Base-by-base conservation (phyloP, 352 stramenopile genomes). In the Pythium dissotocum region DNA sequence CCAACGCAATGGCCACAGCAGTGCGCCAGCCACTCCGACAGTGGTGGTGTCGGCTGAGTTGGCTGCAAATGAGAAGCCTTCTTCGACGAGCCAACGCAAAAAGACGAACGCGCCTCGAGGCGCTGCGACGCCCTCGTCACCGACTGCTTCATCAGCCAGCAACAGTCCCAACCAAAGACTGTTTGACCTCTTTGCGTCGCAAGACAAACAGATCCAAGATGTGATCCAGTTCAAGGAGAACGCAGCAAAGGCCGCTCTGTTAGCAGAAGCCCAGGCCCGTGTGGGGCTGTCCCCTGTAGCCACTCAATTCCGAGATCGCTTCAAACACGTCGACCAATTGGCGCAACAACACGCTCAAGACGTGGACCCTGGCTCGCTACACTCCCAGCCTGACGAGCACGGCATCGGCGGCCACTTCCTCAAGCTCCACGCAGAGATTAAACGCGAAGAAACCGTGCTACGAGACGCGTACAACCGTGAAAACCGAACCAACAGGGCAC, bases 171-270 rank as follows among this genome's bases (percentile, higher is more conserved):
- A 67, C 14, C 35, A 48, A 1, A 80, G 80, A 8, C 58, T 91
- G 2, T 46, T 85, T 1, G 54, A 77, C 28, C 73, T 93, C 24
- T 82, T 91, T n/a, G 71, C 71, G 0, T 60, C 76, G 33, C 78
- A 93, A 32, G 85, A 91, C 56, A 62, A 75, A 35, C 72, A 79
- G 12, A 78, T 93, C 64, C 51, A 87, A 26, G 74, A 77, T 9
- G 70, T 91, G 14, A 90, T 93, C 71, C 78, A 78, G 68, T 90
- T 73, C 67, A 85, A 89, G 46, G 80, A 93, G 70, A 87, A 81
- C 30, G 75, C 78, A 4, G 76, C 44, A 6, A 60, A 76, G 35
- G 68, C 71, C 0, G 74, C 74, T 32, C 14, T 77, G 21, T 73
- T 65, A 4, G 57, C 77, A 6, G 68, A 85, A n/a, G 72, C 76